phyloP scores from a whole-genome alignment of 441 rosid species.

The Daphne laureola region DNA sequence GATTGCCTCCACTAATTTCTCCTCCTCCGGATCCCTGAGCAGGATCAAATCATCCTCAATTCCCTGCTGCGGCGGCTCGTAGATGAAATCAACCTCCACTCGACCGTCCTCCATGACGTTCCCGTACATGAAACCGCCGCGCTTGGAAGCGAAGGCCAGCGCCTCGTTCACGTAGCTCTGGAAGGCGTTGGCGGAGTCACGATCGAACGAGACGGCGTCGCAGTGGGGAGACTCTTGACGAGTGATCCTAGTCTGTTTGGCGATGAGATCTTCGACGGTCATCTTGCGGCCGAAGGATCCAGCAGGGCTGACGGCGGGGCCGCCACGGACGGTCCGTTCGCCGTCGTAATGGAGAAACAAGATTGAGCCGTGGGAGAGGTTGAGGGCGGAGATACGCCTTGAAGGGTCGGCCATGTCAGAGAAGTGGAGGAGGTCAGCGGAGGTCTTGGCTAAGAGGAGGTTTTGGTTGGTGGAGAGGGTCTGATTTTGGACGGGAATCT shows the following conservation, averaged over 20 bases:
- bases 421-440: slow-evolving; percentile 40
- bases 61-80: slow-evolving; percentile 96
- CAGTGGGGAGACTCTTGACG: slow-evolving; percentile 86
- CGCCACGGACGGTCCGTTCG: slow-evolving; percentile 67
- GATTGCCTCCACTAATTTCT: slow-evolving; percentile 69
- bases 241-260: slow-evolving; percentile 76
- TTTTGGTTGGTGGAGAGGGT: slow-evolving; percentile 74
- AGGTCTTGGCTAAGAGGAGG: slow-evolving; percentile 64
- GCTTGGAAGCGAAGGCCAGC: slow-evolving; percentile 72
- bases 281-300: slow-evolving; percentile 96
- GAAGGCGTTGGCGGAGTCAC: slow-evolving; percentile 72
- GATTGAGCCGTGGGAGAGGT: slow-evolving; percentile 69
- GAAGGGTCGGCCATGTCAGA: slow-evolving; percentile 68
- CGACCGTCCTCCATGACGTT: slow-evolving; percentile 61
- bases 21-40: slow-evolving; percentile 66
- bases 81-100: slow-evolving; percentile 77
- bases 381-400: slow-evolving; percentile 48
- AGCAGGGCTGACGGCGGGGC: slow-evolving; percentile 65
- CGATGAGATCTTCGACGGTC: slow-evolving; percentile 96
- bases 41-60: slow-evolving; percentile 50
- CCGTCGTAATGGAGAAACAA: slow-evolving; percentile 70
- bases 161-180: slow-evolving; percentile 77
- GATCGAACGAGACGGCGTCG: slow-evolving; percentile 81
- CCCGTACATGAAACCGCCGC: slow-evolving; percentile 91
- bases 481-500: slow-evolving; percentile 68